A percentile compares a stretch with the other conserved stretches of the same genome.
These are phyloP conservation scores for Orbilia brochopaga DNA, from an alignment of 2,329 filamentous ascomycete species.

Conservation along the genomic window DNA sequence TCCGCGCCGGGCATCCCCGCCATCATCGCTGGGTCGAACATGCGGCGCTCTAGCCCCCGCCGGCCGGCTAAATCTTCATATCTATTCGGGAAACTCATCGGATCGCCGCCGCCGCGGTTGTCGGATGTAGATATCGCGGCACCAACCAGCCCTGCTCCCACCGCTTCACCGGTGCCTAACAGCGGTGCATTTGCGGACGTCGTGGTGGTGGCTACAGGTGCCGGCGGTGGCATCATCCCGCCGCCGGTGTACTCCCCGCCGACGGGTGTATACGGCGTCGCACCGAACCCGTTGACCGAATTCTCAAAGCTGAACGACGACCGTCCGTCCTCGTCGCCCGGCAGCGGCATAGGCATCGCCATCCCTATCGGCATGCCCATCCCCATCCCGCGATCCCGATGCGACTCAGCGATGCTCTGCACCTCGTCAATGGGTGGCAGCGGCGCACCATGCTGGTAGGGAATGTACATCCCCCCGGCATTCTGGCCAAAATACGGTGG, in stretches of 20 bases:
- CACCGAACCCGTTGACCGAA: slow-evolving; percentile 11
- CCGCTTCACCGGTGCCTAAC: slow-evolving; percentile 11
- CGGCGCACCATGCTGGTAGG: slow-evolving; percentile 44
- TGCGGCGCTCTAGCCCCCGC: slow-evolving; percentile 28
- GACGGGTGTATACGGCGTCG: slow-evolving; percentile 30
- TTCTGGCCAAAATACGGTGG: slow-evolving; percentile 3
- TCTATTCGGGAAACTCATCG: slow-evolving; percentile 29
- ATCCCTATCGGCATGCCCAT: not conserved
- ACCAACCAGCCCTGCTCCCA: slow-evolving; percentile 20
- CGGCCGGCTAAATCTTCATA: slow-evolving; percentile 33
- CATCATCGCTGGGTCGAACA: slow-evolving; percentile 35
- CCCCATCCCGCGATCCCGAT: slow-evolving; percentile 17
- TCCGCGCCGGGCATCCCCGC: not conserved
- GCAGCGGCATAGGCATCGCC: slow-evolving; percentile 1
- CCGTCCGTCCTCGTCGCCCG: slow-evolving; percentile 19
- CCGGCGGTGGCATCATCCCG: slow-evolving; percentile 23
- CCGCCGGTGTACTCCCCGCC: slow-evolving; percentile 5
- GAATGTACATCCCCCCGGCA: slow-evolving; percentile 12
- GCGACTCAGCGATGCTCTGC: slow-evolving; percentile 45
- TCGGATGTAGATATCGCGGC: slow-evolving; percentile 21
- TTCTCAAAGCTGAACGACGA: slow-evolving; percentile 30
- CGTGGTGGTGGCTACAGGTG: slow-evolving; percentile 18
- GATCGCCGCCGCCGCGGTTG: not conserved
- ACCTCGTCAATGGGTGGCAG: slow-evolving; percentile 48
- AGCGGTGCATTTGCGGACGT: slow-evolving; percentile 12